Evolutionary conservation across 1,284 basidiomycete species (phyloP).

Genomic region (Leccinum pseudoinsigne): DNA sequence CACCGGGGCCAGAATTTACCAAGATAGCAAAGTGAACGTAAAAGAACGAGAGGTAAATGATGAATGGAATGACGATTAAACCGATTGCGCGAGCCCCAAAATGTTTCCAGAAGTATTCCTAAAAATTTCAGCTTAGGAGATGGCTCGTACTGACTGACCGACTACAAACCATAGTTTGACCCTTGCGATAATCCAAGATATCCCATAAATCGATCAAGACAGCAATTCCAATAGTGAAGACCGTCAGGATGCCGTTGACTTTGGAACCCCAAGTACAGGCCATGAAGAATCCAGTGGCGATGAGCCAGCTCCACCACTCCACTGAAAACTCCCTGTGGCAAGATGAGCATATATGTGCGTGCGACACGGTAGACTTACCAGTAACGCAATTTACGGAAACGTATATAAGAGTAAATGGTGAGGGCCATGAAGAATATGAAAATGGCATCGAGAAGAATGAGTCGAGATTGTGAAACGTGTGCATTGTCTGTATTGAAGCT

Average conservation of each 20-base stretch:
- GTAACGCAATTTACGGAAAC: constrained; percentile 95
- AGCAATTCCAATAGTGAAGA: constrained; percentile 86
- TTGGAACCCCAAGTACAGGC: constrained; percentile 97
- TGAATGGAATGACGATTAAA: constrained; percentile 87
- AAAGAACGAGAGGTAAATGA: constrained; percentile 95
- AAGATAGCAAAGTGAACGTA: constrained; percentile 94
- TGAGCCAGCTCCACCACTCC: constrained; percentile 96
- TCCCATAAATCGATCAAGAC: constrained; percentile 96
- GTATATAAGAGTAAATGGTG: constrained; percentile 93
- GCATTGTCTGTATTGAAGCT: constrained; percentile 77
- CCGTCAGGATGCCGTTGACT: constrained; percentile 96
- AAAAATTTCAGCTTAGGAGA: constrained; percentile 8
- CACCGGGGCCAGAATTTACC: constrained; percentile 90
- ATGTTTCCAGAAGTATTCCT: constrained; percentile 92
- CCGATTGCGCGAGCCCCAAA: constrained; percentile 85
- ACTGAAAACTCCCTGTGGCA: constrained; percentile 72
- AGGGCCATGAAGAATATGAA: constrained; percentile 96
- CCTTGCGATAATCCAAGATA: constrained; percentile 85
- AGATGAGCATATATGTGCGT: background rate
- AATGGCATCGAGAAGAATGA: constrained; percentile 95
- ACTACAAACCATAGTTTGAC: constrained; percentile 75
- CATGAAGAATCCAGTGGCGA: constrained; percentile 90
- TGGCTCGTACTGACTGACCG: background rate
- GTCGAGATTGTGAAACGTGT: constrained; percentile 92
- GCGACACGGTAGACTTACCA: constrained; percentile 47